Conservation (phyloP, 345 rosid species). For the Populus simonii region DNA sequence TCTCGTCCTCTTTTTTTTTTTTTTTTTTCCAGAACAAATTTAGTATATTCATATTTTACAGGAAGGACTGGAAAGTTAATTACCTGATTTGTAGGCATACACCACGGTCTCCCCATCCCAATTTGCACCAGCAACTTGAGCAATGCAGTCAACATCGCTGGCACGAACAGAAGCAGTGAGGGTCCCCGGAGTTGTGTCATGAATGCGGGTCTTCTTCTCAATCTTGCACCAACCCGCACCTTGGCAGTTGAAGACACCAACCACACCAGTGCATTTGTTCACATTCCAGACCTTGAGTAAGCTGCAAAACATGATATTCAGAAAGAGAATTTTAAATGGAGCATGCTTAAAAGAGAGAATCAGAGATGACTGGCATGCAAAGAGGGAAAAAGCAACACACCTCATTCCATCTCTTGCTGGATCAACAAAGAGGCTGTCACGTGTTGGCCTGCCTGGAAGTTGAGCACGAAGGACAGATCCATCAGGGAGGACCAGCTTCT, state of each 20-base stretch:
- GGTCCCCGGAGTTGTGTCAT: constrained; percentile 80
- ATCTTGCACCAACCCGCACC: constrained; percentile 98
- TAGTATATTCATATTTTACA: not conserved
- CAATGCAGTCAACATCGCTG: constrained; percentile 66
- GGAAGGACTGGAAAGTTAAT: not conserved
- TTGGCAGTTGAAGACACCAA: constrained; percentile 95
- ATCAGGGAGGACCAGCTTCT: constrained; percentile 89
- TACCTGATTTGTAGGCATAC: constrained; percentile 78
- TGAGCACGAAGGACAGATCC: constrained; percentile 86
- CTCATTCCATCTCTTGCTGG: constrained; percentile 88
- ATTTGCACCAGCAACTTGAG: constrained; percentile 65
- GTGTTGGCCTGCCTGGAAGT: constrained; percentile 91
- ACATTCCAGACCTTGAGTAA: constrained; percentile 90
- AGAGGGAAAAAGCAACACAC: constrained; percentile 22
- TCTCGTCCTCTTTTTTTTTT: too few relatives aligned
- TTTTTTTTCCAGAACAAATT: not conserved
- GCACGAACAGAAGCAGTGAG: constrained; percentile 63
- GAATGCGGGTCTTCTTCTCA: constrained; percentile 74
- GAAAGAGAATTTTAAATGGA: not conserved
- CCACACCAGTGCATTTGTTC: constrained; percentile 78
- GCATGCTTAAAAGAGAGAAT: not conserved
- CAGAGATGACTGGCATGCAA: not conserved
- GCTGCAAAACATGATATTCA: constrained; percentile 34
- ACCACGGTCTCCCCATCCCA: constrained; percentile 77
- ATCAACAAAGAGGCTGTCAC: constrained; percentile 79